Base-by-base conservation (phyloP, 2,329 filamentous ascomycete genomes). In the Apiospora saccharicola region DNA sequence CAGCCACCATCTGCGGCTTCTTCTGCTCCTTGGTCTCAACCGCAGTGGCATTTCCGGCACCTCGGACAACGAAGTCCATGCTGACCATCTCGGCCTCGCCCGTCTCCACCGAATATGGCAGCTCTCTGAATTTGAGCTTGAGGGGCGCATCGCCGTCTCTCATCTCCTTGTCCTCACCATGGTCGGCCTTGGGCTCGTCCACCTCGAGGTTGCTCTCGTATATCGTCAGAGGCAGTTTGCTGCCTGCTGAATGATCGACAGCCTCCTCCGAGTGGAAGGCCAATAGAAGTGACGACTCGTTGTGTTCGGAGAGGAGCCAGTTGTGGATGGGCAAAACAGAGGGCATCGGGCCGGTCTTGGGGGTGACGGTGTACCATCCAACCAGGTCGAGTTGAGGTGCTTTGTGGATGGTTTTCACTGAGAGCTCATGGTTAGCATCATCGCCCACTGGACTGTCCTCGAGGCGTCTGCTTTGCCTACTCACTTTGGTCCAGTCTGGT, bases 51-150 rank as follows among this genome's bases (percentile, higher is more conserved):
- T 94, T 96, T 68, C 93, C 94, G 67, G 93, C 93, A 51, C 93
- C 94, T 70, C 92, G 91, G 0, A 96, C 95, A 26, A 99, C 93
- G 76, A 95, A 97, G 82, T 98, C 95, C 78, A 99, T 94, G 76
- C 94, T 93, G 76, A 99, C 98, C 95, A 98, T 98, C 82, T 99
- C 96, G 1, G 95, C 95, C 81, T 98, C 95, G 13, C 94, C 94
- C 0, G 95, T 98, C 83, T 98, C 96, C 1, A 98, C 91, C 0
- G 92, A 92, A 81, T 96, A 98, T 1, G 92, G 90, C 13, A 98
- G 83, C 79, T 97, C 93, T 73, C 92, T 90, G 82, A 98, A 98
- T 78, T 90, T 92, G 73, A 96, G 87, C 69, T 88, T 89, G 34
- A 91, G 80, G 2, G 85, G 81, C 1, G 85, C 81, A 46, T 90